A percentile compares a stretch with the other conserved stretches of the same genome.
Evolutionary conservation across 129 eudicot genomes (phyloP).

Genomic region (Mikania micrantha): DNA sequence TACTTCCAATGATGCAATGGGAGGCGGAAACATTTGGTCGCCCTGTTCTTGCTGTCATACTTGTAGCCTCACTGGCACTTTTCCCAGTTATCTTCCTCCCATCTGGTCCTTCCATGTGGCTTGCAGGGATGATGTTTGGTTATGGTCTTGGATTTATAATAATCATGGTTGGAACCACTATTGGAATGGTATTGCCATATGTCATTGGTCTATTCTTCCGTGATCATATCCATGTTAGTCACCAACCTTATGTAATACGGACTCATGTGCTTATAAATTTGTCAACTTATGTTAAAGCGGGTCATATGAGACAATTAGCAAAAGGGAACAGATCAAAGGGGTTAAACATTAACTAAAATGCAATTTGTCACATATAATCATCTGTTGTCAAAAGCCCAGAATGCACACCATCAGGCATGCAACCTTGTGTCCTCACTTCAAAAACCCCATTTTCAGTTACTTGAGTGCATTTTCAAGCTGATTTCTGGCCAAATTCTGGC

Average conservation of each 20-base stretch:
- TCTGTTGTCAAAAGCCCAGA: no score
- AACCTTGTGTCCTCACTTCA: no score
- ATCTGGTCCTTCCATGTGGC: slow-evolving; percentile 96
- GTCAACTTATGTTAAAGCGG: neutral
- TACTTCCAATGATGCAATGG: slow-evolving; percentile 75
- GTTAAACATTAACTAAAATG: neutral
- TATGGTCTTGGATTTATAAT: slow-evolving; percentile 82
- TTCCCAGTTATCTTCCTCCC: slow-evolving; percentile 81
- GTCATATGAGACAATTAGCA: neutral
- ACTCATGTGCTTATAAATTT: neutral
- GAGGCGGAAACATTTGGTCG: slow-evolving; percentile 86
- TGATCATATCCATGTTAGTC: slow-evolving; percentile 80
- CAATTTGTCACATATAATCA: neutral
- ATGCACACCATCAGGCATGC: no score
- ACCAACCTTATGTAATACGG: neutral
- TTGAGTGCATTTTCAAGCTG: no score
- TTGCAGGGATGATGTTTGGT: slow-evolving; percentile 94
- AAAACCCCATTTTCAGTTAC: no score
- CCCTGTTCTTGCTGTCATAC: slow-evolving; percentile 79
- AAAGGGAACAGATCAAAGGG: neutral
- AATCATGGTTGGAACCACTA: slow-evolving; percentile 90
- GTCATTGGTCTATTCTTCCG: slow-evolving; percentile 71
- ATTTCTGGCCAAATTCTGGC: no score
- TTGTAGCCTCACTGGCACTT: slow-evolving; percentile 67
- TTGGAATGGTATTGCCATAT: slow-evolving; percentile 87